Base-by-base conservation (phyloP, 805 yeast species). In the Sugiyamaella floridensis region DNA sequence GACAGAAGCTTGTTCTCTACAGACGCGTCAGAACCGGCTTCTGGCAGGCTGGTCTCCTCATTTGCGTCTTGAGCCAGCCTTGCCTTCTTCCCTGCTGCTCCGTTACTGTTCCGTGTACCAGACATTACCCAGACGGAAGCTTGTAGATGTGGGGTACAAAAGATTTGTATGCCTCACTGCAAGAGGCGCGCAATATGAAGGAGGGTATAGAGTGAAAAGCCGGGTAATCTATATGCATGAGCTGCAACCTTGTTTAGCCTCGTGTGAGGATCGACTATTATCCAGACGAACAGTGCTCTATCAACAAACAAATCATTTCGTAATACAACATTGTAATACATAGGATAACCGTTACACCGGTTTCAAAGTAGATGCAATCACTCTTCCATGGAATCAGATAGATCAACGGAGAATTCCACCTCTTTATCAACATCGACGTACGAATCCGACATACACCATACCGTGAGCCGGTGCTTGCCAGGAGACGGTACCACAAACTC, bases 361-460 rank as follows among this genome's bases (percentile, higher is more conserved):
- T 11, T 29, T 29, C 34, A 11, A 7, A 8, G 34, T 29, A 29
- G 34, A 8, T 22, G 54, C 11, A 8, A 29, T 14, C n/a, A 32
- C 60, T 14, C 48, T 11, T 32, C 37, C 37, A 32, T 32, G 37
- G 37, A 5, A 3, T 32, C 37, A 11, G 37, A 58, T 18, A 61
- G 68, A 4, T 53, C 54, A 26, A 64, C 58, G 18, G 75, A 78
- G 47, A 85, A 71, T 10, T 73, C 66, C 20, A 83, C 76, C 69
- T 92, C 96, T 66, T 86, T 87, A 65, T 92, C 99, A 1, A 89
- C 95, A 64, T 90, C 98, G n/a, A 88, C 63, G 61, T 90, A 92
- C 0, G 95, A 83, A 62, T 90, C 97, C 69, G 97, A 86, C 65
- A 90, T 79, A 63, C 92, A 82, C 95, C 95, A 90, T 1, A 89